Evolutionary conservation across 139 green algal species (phyloP).

Genomic region (Chlorella sp.): DNA sequence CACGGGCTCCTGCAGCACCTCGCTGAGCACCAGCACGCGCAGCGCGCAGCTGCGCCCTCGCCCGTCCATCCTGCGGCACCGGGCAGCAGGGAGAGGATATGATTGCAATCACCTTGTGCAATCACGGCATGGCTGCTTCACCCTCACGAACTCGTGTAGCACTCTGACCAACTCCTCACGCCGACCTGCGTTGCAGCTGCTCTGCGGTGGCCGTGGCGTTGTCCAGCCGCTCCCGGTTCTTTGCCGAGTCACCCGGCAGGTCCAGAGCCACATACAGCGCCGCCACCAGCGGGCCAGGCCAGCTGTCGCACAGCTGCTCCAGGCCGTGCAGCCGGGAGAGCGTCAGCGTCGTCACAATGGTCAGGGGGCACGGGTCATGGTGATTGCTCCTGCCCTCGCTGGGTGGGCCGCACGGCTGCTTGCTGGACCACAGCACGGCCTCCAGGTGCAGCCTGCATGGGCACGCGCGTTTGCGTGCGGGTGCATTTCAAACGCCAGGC

Average conservation of each 20-base stretch:
- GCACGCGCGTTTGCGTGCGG: too few species aligned
- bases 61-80: neutral
- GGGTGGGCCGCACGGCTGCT: neutral
- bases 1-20: neutral
- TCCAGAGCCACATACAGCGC: conserved; percentile 33
- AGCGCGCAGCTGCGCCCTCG: neutral
- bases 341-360: conserved; percentile 24
- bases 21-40: neutral
- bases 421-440: neutral
- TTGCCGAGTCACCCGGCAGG: conserved; percentile 4
- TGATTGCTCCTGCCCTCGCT: neutral
- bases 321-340: conserved; percentile 23
- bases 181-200: conserved; percentile 8
- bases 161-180: neutral
- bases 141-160: neutral
- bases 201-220: conserved; percentile 8
- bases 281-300: conserved; percentile 24
- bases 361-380: neutral
- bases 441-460: neutral
- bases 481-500: neutral
- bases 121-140: neutral
- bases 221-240: conserved; percentile 4
- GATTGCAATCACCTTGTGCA: neutral
- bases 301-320: conserved; percentile 32
- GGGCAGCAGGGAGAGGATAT: neutral